These are phyloP conservation scores for Candida berthetii DNA, from an alignment of 805 yeast species.

Conservation along the genomic window DNA sequence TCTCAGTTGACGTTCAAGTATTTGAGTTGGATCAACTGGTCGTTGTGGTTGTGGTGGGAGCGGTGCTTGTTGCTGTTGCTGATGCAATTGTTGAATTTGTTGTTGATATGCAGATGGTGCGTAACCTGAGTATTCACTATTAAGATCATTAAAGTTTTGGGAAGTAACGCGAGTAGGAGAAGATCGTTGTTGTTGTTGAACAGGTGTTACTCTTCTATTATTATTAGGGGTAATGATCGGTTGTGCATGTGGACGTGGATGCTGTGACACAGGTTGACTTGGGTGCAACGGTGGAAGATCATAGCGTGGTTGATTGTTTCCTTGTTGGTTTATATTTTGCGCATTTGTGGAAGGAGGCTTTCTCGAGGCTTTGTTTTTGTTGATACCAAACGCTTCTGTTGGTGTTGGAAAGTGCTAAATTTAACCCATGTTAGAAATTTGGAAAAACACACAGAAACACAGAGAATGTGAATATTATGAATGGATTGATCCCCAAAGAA, in stretches of 20 bases:
- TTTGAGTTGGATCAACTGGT: conserved; percentile 9
- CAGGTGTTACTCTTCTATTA: too few species aligned
- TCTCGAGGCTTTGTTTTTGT: conserved; percentile 6
- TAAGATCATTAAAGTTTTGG: neutral
- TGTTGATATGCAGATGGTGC: conserved; percentile 3
- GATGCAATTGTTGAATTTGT: neutral
- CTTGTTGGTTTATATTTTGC: too few species aligned
- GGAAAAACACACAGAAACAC: neutral
- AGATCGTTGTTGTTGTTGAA: neutral
- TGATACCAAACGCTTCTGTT: conserved; percentile 21
- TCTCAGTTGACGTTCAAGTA: conserved; percentile 38
- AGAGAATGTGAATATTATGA: neutral
- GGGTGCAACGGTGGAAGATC: conserved; percentile 7
- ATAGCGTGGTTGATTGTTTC: neutral
- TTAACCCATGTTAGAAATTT: neutral
- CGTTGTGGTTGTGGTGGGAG: neutral
- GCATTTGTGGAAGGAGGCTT: neutral
- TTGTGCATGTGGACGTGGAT: neutral
- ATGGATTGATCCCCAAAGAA: too few species aligned
- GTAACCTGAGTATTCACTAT: neutral
- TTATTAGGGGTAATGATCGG: conserved; percentile 1
- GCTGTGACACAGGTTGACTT: conserved; percentile 1
- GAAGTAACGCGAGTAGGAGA: neutral
- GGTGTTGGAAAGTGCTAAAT: conserved; percentile 22
- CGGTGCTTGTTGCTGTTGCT: conserved; percentile 3